Evolutionary conservation across 2,329 filamentous ascomycete species (phyloP).

Genomic region (Teratosphaeria gauchensis): DNA sequence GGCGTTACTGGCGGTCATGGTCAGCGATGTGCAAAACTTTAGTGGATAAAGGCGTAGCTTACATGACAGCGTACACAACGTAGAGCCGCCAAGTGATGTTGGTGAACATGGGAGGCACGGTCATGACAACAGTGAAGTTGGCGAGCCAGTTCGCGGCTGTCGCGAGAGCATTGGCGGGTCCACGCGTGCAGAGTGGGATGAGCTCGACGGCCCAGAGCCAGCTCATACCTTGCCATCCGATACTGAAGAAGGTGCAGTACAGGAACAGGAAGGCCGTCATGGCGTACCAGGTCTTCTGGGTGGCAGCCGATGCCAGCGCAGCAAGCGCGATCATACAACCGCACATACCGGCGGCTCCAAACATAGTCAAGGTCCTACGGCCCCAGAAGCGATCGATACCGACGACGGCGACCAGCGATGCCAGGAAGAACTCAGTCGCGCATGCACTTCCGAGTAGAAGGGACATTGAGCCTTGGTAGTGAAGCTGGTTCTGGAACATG

Average conservation of each 20-base stretch:
- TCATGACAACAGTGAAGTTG: constrained; percentile 49
- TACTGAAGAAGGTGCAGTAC: constrained; percentile 48
- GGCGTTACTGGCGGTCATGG: constrained; percentile 5
- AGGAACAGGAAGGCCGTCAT: constrained; percentile 49
- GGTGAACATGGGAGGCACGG: constrained; percentile 48
- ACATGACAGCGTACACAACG: constrained; percentile 62
- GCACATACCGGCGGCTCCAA: constrained; percentile 39
- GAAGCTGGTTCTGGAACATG: constrained; percentile 31
- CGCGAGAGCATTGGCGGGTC: constrained; percentile 53
- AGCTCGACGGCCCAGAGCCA: constrained; percentile 56
- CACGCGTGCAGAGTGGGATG: constrained; percentile 50
- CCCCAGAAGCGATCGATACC: constrained; percentile 30
- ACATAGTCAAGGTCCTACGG: constrained; percentile 22
- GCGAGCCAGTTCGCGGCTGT: constrained; percentile 52
- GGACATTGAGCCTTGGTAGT: constrained; percentile 20
- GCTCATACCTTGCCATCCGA: constrained; percentile 51
- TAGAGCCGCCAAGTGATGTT: constrained; percentile 52
- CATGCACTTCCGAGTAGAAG: constrained; percentile 22
- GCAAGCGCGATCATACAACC: constrained; percentile 54
- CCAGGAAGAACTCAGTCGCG: constrained; percentile 40
- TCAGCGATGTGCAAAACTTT: neutral
- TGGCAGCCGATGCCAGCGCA: constrained; percentile 28
- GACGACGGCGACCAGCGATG: constrained; percentile 40
- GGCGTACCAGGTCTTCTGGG: constrained; percentile 31
- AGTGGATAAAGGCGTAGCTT: constrained; percentile 38